Base-by-base conservation (phyloP, 164 flowering plant species). In the Macadamia integrifolia region DNA sequence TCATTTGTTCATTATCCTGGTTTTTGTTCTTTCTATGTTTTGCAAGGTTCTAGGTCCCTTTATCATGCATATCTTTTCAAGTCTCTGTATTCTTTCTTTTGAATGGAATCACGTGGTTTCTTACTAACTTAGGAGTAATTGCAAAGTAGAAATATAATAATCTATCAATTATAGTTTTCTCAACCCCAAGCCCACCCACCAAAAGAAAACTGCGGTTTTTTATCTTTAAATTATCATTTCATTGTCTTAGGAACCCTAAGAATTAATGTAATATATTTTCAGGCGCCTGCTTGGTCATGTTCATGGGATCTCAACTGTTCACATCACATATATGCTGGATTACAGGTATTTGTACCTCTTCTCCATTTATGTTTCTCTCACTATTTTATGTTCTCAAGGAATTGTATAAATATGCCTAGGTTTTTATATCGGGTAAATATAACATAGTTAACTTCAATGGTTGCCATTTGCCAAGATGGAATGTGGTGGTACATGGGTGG, bases 261-360 rank as follows among this genome's bases (percentile, higher is more conserved):
- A 42, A 29, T 71, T 49, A 58, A 30, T 28, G 1, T 64, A 6
- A 43, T 72, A 42, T 69, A 23, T 75, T 72, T 75, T 53, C 80
- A 92, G 98, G 87, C 68, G 60, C 80, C 96, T 75, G 93, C 96
- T 71, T 94, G 98, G 98, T 88, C 99, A 63, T 92, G 99, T 71
- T 83, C 98, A 50, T 94, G 99, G 98, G 96, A 92, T 80, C 58
- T 77, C 66, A 78, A 80, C 68, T 60, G 66, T 74, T 72, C 95
- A 23, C 78, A 89, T 79, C 76, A 87, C 69, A 46, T 85, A 23
- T 90, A 90, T 76, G 86, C 93, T 61, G 99, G 99, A 55, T 77
- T 92, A 68, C 96, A 89, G 99, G 99, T 92, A 30, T 23, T 35
- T 28, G 28, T 28, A 18, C 58, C 32, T 57, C 18, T 13, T 49